Evolutionary conservation across 164 flowering plant genomes (phyloP), one percentile per base, ranked within the genome.

Genomic region (Berberis vulgaris): DNA sequence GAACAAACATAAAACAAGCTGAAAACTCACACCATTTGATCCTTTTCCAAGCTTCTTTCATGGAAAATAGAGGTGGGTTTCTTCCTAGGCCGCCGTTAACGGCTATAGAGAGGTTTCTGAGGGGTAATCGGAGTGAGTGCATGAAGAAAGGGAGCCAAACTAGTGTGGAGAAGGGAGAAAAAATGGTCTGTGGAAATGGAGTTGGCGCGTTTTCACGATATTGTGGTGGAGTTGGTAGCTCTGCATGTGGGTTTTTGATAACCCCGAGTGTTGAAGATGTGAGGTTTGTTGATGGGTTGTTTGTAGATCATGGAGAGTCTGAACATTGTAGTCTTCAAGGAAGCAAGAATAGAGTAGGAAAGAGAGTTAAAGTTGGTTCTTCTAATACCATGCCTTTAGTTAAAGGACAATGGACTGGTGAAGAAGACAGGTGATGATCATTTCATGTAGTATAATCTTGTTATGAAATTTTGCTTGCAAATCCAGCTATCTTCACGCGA

Each of bases 401-500:
- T 63, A 89, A 86, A 64, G 96, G 96, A 44, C 91, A 85, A 63
- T 89, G 96, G 96, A 79, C 84, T 3, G 83, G 77, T 46, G 86
- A 85, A 72, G 96, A 89, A 68, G 96, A 89, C 67, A 86, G 87
- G 96, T 88, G 52, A 68, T 40, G 10, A 38, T 38, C 26, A 47
- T 11, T 46, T 39, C 5, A 8, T 38, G 39, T 9, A 2, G 6
- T 7, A 13, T 57, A 7, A 43, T 59, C 47, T 59, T 42, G 42
- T 42, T 38, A 41, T 55, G 7, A n/a, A 4, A 3, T 26, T 52
- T 52, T 52, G 13, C 13, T 6, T 6, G 7, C 9, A 5, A 5
- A 5, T 47, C 50, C 50, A 47, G 5, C 50, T 47, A 5, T 47
- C 50, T 47, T 9, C 9, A 5, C 9, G 7, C 5, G 7, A 5